Evolutionary conservation across 257 asterid genomes (phyloP).

Genomic region (Prunella vulgaris): DNA sequence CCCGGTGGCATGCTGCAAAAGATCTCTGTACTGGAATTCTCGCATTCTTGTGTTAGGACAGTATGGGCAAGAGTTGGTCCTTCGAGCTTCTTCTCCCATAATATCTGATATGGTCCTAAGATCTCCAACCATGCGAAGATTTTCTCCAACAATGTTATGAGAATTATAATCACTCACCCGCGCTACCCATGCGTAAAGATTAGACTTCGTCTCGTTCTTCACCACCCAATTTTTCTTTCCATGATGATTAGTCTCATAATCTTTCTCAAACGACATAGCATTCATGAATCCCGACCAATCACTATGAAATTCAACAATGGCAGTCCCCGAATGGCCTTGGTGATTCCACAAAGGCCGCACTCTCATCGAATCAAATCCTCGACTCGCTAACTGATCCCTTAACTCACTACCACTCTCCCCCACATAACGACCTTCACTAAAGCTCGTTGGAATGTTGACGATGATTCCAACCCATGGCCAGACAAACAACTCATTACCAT

Average conservation of each 20-base stretch:
- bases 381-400: conserved; percentile 44
- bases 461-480: conserved; percentile 77
- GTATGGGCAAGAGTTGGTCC: conserved; percentile 47
- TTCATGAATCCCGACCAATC: conserved; percentile 62
- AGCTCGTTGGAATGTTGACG: conserved; percentile 49
- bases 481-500: conserved; percentile 48
- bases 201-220: conserved; percentile 28
- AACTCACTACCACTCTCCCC: conserved; percentile 64
- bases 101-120: conserved; percentile 18
- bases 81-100: conserved; percentile 27
- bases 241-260: conserved; percentile 44
- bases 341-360: conserved; percentile 68
- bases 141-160: conserved; percentile 6
- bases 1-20: conserved; percentile 64
- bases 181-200: conserved; percentile 70
- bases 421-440: conserved; percentile 54
- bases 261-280: conserved; percentile 67
- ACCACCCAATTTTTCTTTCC: conserved; percentile 62
- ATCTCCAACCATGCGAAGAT: conserved; percentile 13
- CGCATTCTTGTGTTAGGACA: conserved; percentile 64
- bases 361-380: conserved; percentile 61
- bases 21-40: conserved; percentile 50
- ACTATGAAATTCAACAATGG: conserved; percentile 55
- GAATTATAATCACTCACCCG: conserved; percentile 31
- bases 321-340: conserved; percentile 66